Base-by-base conservation (phyloP, 2,329 filamentous ascomycete genomes). In the Hymenoscyphus fructigenus region DNA sequence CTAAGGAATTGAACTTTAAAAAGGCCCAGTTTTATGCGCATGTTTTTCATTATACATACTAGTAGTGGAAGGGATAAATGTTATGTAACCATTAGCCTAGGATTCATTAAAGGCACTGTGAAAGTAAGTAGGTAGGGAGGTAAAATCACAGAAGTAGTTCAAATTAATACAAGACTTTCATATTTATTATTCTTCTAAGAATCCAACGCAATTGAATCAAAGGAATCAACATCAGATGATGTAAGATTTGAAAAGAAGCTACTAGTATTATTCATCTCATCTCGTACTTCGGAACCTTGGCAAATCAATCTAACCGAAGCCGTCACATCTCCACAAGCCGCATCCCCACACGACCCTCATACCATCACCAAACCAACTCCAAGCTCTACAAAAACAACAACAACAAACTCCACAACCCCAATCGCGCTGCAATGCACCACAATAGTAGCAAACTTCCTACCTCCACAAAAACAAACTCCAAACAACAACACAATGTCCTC, bases 401-500 rank as follows among this genome's bases (percentile, higher is more conserved):
- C 34, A 34, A 36, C n/a, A 6, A n/a, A 23, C 17, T 20, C 38
- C 44, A 20, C 34, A 32, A 36, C 56, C 28, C 32, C 26, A 63
- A 59, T 63, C 53, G 57, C 36, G 36, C 38, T 26, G 56, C 56
- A n/a, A 63, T 63, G 56, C 61, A 7, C 23, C 20, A 20, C 15
- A 41, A 6, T 4, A 12, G 29, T 20, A 29, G 36, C 34, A 6
- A 26, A 20, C n/a, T 6, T 5, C 14, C 28, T 12, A 12, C 26
- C n/a, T 9, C 44, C 7, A 47, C 41, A n/a, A 14, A 47, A 6
- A n/a, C 44, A 50, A 50, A 0, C 7, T 20, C 6, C 20, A 15
- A 6, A 23, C 23, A 23, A 15, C 10, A n/a, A 7, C 44, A 14
- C 64, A 12, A 84, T 82, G 79, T 80, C 83, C 66, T 82, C 80